These are phyloP conservation scores for Penicillium italicum DNA, from an alignment of 2,329 filamentous ascomycete genomes.

Conservation along the genomic window DNA sequence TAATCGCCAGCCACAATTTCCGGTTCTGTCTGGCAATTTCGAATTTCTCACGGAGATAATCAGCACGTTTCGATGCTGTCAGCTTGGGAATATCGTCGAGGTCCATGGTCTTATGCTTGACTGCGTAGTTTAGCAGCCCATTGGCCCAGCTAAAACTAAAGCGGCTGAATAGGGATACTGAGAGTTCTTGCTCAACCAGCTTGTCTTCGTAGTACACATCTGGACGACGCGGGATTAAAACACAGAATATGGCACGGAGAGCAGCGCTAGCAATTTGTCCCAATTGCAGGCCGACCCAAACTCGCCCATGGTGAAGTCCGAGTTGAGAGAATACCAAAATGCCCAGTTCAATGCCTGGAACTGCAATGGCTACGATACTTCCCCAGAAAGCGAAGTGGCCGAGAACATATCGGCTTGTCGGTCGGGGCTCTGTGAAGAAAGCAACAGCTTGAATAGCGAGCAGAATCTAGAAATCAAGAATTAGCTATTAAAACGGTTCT, in stretches of 20 bases:
- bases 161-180: constrained; percentile 57
- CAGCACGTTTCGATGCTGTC: constrained; percentile 53
- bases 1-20: constrained; percentile 59
- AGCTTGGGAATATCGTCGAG: constrained; percentile 61
- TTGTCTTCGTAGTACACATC: constrained; percentile 59
- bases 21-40: constrained; percentile 29
- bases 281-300: constrained; percentile 47
- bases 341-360: constrained; percentile 25
- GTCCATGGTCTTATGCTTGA: constrained; percentile 58
- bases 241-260: constrained; percentile 33
- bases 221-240: constrained; percentile 64
- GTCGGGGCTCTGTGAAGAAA: constrained; percentile 35
- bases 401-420: constrained; percentile 31
- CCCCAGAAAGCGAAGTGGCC: constrained; percentile 31
- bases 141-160: constrained; percentile 65
- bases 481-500: neutral
- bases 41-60: constrained; percentile 51
- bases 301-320: constrained; percentile 1
- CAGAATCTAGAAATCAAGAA: constrained; percentile 22
- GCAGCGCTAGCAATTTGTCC: constrained; percentile 45
- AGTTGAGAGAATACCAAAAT: constrained; percentile 30
- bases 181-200: constrained; percentile 62
- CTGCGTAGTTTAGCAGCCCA: constrained; percentile 53
- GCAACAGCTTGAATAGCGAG: constrained; percentile 33
- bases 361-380: constrained; percentile 26